Evolutionary conservation across 179 eudicot genomes (phyloP), one percentile per base, ranked within the genome.

Genomic region (Heliamphora pulchella): DNA sequence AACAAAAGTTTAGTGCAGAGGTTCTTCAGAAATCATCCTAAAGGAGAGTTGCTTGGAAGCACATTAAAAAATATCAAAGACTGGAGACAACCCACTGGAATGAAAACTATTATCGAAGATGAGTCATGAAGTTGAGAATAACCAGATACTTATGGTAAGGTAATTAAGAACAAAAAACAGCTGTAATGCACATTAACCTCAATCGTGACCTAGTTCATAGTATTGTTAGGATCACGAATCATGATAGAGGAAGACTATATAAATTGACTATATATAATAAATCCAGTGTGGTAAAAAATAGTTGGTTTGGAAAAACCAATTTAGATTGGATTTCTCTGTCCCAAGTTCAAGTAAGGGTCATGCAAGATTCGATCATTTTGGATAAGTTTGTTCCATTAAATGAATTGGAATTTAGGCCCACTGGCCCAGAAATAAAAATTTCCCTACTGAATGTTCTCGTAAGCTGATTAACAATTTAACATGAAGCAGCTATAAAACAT

Each of bases 311-410:
- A 15, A 44, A 47, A 0, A 41, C n/a, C 1, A 3, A 44, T 70
- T 46, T 70, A 41, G 31, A 15, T 70, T 70, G 20, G 44, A 41
- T 22, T 70, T 46, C 31, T 69, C 53, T 14, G 4, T 66, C 44
- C 46, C 74, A 70, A 48, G 55, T 47, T 44, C 74, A 17, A 8
- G 13, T 47, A 67, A 67, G 71, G 47, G 39, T 67, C 71, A 41
- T 39, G 71, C 46, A 67, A 70, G 74, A n/a, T 70, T 14, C 46
- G 54, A 70, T 20, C 74, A 44, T 69, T 15, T 46, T 69, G 53
- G 22, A 5, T 14, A 41, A 67, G 9, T 46, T 69, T 1, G 14
- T 15, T n/a, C 0, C 11, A 15, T 69, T 17, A 46, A 43, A 69
- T n/a, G 31, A 69, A 70, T 6, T 15, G 74, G 74, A 70, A 70